Conservation (phyloP, 202 grass and related monocot genomes). For the Panicum virgatum region DNA sequence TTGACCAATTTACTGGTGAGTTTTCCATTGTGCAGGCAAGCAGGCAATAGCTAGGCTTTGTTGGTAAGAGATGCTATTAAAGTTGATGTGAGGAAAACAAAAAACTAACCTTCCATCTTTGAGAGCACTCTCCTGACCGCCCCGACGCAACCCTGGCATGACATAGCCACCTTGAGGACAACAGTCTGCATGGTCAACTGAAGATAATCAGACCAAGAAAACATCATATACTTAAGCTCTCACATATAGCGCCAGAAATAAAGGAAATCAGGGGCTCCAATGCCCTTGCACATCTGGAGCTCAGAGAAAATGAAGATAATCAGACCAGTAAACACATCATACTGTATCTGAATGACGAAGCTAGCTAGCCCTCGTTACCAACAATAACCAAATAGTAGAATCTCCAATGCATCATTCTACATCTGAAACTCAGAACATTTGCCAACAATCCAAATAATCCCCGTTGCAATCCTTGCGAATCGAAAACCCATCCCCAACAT, state of each 20-base stretch:
- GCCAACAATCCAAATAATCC: no score
- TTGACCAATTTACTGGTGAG: neutral
- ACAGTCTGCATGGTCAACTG: conserved; percentile 57
- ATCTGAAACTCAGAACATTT: neutral
- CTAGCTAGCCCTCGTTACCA: neutral
- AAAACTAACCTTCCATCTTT: conserved; percentile 78
- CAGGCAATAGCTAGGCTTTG: neutral
- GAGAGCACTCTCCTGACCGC: conserved; percentile 78
- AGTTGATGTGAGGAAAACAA: neutral
- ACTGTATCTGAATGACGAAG: neutral
- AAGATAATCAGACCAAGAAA: neutral
- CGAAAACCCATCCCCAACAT: neutral
- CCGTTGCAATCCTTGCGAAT: neutral
- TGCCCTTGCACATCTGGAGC: neutral
- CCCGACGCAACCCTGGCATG: conserved; percentile 78
- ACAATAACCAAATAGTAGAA: neutral
- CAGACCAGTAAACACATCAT: neutral
- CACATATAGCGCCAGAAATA: neutral
- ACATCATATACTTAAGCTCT: neutral
- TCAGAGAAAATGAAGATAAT: neutral
- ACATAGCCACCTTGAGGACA: conserved; percentile 92
- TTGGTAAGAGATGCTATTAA: neutral
- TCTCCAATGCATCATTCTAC: neutral
- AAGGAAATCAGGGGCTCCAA: neutral
- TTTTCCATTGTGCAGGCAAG: neutral